A percentile compares a stretch with the other conserved stretches of the same genome.
Conservation (phyloP, 176 grass and related monocot species). For the Calamus simplicifolius region DNA sequence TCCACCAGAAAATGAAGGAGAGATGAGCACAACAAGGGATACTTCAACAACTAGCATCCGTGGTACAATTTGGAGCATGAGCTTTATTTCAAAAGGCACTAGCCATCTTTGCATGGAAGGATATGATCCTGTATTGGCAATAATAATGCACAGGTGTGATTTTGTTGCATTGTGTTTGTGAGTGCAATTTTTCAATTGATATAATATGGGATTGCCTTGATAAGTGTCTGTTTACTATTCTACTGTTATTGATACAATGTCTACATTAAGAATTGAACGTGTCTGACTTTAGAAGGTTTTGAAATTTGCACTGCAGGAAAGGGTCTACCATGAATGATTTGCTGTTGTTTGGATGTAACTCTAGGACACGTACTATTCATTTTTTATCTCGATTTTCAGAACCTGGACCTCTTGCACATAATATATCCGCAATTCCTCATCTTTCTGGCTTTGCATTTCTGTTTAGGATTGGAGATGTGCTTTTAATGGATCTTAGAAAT, state of each 20-base stretch:
- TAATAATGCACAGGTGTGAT: slow-evolving; percentile 76
- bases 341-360: slow-evolving; percentile 60
- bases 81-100: slow-evolving; percentile 65
- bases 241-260: not conserved
- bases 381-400: slow-evolving; percentile 64
- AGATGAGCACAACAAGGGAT: slow-evolving; percentile 29
- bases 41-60: slow-evolving; percentile 27
- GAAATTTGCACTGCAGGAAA: slow-evolving; percentile 52
- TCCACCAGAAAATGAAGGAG: slow-evolving; percentile 79
- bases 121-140: slow-evolving; percentile 67
- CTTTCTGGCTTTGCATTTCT: slow-evolving; percentile 83
- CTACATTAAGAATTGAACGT: not conserved
- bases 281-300: not conserved
- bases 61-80: slow-evolving; percentile 96
- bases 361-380: slow-evolving; percentile 32
- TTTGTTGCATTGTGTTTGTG: slow-evolving; percentile 16
- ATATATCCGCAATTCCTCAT: slow-evolving; percentile 70
- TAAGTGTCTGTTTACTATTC: slow-evolving; percentile 1
- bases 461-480: slow-evolving; percentile 75
- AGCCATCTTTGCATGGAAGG: slow-evolving; percentile 33
- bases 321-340: slow-evolving; percentile 66
- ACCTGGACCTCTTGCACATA: slow-evolving; percentile 62
- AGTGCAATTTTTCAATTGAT: slow-evolving; percentile 6
- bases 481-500: slow-evolving; percentile 82
- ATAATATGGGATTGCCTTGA: not conserved